phyloP scores from a whole-genome alignment of 257 asterid genomes.

The Coffea canephora region DNA sequence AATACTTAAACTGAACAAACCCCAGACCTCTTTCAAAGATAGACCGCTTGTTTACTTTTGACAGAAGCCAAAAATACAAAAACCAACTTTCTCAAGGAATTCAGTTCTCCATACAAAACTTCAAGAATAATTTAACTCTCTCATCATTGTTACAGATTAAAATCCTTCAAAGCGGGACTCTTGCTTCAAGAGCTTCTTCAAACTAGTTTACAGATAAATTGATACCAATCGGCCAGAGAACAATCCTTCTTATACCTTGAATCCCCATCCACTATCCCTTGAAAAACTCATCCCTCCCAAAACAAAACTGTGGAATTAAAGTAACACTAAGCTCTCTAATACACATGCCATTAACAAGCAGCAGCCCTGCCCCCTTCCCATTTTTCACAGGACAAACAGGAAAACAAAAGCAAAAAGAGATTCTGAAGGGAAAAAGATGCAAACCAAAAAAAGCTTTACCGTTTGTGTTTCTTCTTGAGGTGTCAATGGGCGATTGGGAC shows the following conservation, averaged over 20 bases:
- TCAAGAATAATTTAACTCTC: not conserved
- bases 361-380: not conserved
- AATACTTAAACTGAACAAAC: not conserved
- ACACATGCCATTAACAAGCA: not conserved
- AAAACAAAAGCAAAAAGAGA: not conserved
- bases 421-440: not conserved
- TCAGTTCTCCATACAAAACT: not conserved
- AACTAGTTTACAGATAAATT: not conserved
- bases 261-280: not conserved
- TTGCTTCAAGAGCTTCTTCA: not conserved
- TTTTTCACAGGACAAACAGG: slow-evolving; percentile 1
- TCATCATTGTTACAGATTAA: not conserved
- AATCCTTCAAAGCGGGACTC: not conserved
- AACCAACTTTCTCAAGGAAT: not conserved
- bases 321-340: not conserved
- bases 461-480: slow-evolving; percentile 87
- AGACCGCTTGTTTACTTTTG: not conserved
- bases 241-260: not conserved
- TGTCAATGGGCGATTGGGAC: slow-evolving; percentile 91
- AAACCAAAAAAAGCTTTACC: slow-evolving; percentile 32
- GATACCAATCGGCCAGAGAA: not conserved
- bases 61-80: not conserved
- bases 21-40: not conserved
- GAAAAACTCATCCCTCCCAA: not conserved
- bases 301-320: not conserved